These are phyloP conservation scores for Mycena sanguinolenta DNA, from an alignment of 768 basidiomycete species.

Conservation along the genomic window DNA sequence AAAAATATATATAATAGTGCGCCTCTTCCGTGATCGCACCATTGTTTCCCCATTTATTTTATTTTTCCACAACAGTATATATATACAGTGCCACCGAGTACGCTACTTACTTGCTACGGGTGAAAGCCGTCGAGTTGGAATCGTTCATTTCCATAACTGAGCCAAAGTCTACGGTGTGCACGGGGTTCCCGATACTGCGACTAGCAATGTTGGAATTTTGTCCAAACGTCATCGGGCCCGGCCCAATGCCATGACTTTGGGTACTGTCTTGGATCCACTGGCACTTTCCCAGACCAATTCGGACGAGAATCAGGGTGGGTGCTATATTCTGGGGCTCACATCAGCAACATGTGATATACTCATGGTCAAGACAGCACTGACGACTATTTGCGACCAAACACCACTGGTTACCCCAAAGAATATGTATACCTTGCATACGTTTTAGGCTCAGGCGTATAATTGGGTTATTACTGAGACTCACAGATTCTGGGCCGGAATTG, in stretches of 20 bases:
- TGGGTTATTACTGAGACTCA: constrained; percentile 11
- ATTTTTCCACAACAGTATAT: too few relatives aligned
- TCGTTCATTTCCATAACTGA: constrained; percentile 10
- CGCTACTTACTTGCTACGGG: too few relatives aligned
- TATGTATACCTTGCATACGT: constrained; percentile 17
- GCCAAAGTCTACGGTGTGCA: constrained; percentile 12
- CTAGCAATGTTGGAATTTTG: constrained; percentile 14
- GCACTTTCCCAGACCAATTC: constrained; percentile 5
- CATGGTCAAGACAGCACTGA: constrained; percentile 16
- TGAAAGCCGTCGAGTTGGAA: constrained; percentile 17
- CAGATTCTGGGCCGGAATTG: constrained; percentile 25
- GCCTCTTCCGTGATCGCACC: too few relatives aligned
- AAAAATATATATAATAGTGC: too few relatives aligned
- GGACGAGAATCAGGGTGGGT: constrained; percentile 27
- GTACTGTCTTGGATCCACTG: constrained; percentile 9
- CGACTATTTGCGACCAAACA: constrained; percentile 24
- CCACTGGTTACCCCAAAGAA: constrained; percentile 23
- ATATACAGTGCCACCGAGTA: too few relatives aligned
- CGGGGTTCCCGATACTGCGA: constrained; percentile 10
- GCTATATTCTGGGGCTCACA: constrained; percentile 18
- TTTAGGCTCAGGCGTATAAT: neutral
- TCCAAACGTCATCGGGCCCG: constrained; percentile 18
- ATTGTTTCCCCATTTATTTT: too few relatives aligned
- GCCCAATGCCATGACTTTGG: constrained; percentile 12
- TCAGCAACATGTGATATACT: neutral